phyloP scores from a whole-genome alignment of 441 rosid genomes.

The Adansonia gregorii region DNA sequence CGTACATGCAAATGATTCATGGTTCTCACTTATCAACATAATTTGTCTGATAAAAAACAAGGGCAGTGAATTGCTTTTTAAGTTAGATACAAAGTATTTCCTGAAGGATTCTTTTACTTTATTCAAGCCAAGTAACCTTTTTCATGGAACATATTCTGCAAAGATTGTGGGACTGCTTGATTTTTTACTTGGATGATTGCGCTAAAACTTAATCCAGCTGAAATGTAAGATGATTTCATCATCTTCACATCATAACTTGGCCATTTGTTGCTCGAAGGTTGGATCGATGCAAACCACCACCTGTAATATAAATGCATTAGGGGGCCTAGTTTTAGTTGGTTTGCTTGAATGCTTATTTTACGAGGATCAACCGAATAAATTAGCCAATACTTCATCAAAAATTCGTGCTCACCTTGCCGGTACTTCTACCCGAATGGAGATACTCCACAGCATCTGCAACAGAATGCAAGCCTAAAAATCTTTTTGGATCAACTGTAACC shows the following conservation, averaged over 20 bases:
- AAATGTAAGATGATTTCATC: background rate
- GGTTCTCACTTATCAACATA: background rate
- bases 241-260: constrained; percentile 48
- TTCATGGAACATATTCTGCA: background rate
- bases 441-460: constrained; percentile 94
- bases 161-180: background rate
- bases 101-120: background rate
- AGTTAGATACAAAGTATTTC: no score
- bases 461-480: constrained; percentile 68
- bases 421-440: constrained; percentile 94
- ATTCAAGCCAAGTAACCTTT: background rate
- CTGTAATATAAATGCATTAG: constrained; percentile 38
- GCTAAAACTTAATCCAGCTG: background rate
- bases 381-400: background rate
- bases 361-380: background rate
- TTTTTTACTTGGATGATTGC: background rate
- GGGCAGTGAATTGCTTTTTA: background rate
- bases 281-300: constrained; percentile 90
- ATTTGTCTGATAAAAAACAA: background rate
- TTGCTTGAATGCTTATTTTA: background rate
- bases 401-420: constrained; percentile 71
- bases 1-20: background rate
- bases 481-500: constrained; percentile 77
- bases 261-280: constrained; percentile 50
- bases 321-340: background rate